Conservation (phyloP, 1,139 yeast genomes). For the Yamadazyma trypodendri region DNA sequence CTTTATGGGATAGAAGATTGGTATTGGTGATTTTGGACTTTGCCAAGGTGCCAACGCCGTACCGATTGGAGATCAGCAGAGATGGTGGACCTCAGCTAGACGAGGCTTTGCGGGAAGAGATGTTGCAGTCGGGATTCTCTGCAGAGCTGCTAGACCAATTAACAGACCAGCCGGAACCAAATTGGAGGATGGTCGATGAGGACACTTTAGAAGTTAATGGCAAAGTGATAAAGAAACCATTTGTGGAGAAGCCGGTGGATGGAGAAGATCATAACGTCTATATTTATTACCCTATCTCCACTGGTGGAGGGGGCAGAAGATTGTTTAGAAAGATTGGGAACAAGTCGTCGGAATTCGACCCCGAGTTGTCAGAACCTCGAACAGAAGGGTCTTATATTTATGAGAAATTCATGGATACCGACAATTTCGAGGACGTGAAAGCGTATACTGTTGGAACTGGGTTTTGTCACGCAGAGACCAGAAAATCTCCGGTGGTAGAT, state of each 20-base stretch:
- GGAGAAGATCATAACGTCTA: constrained; percentile 98
- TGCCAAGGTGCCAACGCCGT: constrained; percentile 85
- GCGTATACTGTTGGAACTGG: constrained; percentile 94
- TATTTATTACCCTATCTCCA: constrained; percentile 81
- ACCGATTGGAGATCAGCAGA: constrained; percentile 81
- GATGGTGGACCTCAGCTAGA: constrained; percentile 96
- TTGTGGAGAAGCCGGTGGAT: constrained; percentile 97
- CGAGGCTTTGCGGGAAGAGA: constrained; percentile 49
- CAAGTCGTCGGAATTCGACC: constrained; percentile 95
- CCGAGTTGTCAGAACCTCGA: constrained; percentile 69
- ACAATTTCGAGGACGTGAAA: constrained; percentile 96
- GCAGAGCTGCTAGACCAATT: constrained; percentile 52
- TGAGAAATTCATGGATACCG: constrained; percentile 96
- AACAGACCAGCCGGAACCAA: constrained; percentile 69
- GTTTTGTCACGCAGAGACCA: constrained; percentile 95
- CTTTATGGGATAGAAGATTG: constrained; percentile 93
- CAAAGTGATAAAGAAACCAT: constrained; percentile 73
- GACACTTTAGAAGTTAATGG: constrained; percentile 86
- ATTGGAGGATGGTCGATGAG: constrained; percentile 85
- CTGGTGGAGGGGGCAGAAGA: constrained; percentile 97
- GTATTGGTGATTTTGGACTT: constrained; percentile 81
- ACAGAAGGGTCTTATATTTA: constrained; percentile 90
- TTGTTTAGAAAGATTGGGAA: constrained; percentile 95
- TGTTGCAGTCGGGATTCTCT: constrained; percentile 36
- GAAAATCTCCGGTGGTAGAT: constrained; percentile 98